phyloP scores from a whole-genome alignment of 1,284 basidiomycete species.

The Ganoderma sinense region DNA sequence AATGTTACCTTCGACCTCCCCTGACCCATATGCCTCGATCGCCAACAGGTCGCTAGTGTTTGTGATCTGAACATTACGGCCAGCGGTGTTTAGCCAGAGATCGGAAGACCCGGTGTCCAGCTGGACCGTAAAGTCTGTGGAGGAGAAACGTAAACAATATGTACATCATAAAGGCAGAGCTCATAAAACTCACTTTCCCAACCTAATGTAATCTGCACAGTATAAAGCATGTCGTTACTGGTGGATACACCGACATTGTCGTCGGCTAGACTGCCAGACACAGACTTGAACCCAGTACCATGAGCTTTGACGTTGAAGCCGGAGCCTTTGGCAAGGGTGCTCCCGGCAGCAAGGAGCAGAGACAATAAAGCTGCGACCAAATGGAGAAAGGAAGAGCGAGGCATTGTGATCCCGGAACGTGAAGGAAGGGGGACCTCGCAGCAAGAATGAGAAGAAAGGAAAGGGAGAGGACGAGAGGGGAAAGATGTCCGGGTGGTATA shows the following conservation, averaged over 20 bases:
- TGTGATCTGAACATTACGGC: constrained; percentile 24
- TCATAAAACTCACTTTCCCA: constrained; percentile 10
- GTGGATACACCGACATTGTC: constrained; percentile 7
- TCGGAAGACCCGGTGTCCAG: constrained; percentile 23
- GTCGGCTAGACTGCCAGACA: background rate
- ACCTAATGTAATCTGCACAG: constrained; percentile 20
- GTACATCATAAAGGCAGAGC: no score
- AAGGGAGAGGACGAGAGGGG: background rate
- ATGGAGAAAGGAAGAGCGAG: constrained; percentile 5
- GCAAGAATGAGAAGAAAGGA: background rate
- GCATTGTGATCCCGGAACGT: background rate
- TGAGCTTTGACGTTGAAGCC: constrained; percentile 4
- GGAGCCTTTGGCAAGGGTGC: background rate
- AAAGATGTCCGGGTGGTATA: no score
- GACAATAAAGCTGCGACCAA: background rate
- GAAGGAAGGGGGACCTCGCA: background rate
- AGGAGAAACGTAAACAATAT: no score
- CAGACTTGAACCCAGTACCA: constrained; percentile 1
- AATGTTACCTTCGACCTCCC: constrained; percentile 33
- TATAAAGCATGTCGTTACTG: constrained; percentile 9
- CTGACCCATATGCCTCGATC: constrained; percentile 33
- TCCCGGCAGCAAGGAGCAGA: background rate
- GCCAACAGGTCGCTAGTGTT: constrained; percentile 31
- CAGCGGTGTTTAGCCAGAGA: constrained; percentile 7
- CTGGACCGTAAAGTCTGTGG: constrained; percentile 16